Evolutionary conservation across 176 grass and related monocot genomes (phyloP), one percentile per base, ranked within the genome.

Genomic region (Oryza nivara): DNA sequence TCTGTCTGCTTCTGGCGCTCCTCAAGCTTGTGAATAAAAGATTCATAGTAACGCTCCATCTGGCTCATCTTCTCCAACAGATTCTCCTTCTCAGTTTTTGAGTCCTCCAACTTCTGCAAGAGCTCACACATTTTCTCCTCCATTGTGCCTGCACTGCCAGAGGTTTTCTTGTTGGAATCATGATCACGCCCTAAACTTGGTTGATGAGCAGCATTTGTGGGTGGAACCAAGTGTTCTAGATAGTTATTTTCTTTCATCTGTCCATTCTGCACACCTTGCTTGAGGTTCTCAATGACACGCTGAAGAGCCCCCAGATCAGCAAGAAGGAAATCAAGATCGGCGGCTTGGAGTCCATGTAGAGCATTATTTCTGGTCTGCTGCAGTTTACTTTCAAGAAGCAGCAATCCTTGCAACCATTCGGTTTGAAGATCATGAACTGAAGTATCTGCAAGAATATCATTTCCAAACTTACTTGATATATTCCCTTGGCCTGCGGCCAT

Each of bases 121-220:
- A 99, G 92, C 71, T 92, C 87, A 77, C 93, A 96, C 80, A 93
- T 96, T 90, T 96, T 96, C 82, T 96, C 96, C 77, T 93, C 92
- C 85, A 92, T 92, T 44, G 85, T 87, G 73, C 84, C 85, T 82
- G 83, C 78, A 74, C 25, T 78, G 80, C 83, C 83, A 63, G 81
- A 65, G 76, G 68, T 88, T 86, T 85, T 85, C 78, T 85, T 92
- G 64, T 76, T 64, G 49, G 65, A 28, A 77, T 77, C 79, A 80
- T 89, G 54, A 64, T 87, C 66, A 71, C 73, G 13, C 69, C 70
- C 80, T 80, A 77, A 74, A 69, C 61, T 84, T 78, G 56, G 22
- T 65, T 65, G 67, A 69, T 81, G 77, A 74, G 72, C 72, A 73
- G 45, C 40, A 81, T 45, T 76, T 26, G 82, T 51, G 23, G 43